phyloP scores from a whole-genome alignment of 768 basidiomycete species.

The Termitomyces sp. region DNA sequence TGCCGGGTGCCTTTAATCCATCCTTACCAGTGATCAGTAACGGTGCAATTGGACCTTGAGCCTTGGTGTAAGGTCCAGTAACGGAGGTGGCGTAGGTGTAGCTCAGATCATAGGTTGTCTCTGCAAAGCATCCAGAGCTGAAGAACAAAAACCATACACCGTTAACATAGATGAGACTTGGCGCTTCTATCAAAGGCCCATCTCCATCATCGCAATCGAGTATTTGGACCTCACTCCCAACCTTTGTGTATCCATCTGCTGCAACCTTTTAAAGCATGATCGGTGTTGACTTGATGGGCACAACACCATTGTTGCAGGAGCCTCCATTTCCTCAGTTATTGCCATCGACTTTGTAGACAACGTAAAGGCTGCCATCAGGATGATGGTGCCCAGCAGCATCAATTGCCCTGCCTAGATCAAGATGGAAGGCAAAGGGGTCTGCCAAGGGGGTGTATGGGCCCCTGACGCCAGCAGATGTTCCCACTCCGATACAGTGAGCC shows the following conservation, averaged over 20 bases:
- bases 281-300: constrained; percentile 13
- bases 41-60: constrained; percentile 9
- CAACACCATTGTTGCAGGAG: constrained; percentile 12
- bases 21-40: constrained; percentile 8
- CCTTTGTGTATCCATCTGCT: constrained; percentile 13
- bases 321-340: constrained; percentile 12
- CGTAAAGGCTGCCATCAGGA: constrained; percentile 13
- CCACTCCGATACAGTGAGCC: constrained; percentile 13
- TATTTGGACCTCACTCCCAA: constrained; percentile 10
- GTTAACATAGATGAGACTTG: constrained; percentile 12
- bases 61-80: constrained; percentile 12
- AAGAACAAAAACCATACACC: constrained; percentile 14
- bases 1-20: constrained; percentile 13
- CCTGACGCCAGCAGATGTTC: constrained; percentile 5
- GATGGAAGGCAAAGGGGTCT: constrained; percentile 9
- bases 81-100: constrained; percentile 12
- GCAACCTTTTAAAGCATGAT: constrained; percentile 15
- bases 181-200: constrained; percentile 12
- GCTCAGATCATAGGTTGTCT: constrained; percentile 13
- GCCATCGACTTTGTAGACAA: constrained; percentile 13
- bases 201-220: constrained; percentile 14
- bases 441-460: constrained; percentile 8
- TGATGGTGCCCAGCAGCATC: constrained; percentile 13
- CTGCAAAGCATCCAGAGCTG: constrained; percentile 13
- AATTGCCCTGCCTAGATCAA: constrained; percentile 11